Evolutionary conservation across 495 filamentous ascomycete species (phyloP).

Genomic region (Xylaria acuta): DNA sequence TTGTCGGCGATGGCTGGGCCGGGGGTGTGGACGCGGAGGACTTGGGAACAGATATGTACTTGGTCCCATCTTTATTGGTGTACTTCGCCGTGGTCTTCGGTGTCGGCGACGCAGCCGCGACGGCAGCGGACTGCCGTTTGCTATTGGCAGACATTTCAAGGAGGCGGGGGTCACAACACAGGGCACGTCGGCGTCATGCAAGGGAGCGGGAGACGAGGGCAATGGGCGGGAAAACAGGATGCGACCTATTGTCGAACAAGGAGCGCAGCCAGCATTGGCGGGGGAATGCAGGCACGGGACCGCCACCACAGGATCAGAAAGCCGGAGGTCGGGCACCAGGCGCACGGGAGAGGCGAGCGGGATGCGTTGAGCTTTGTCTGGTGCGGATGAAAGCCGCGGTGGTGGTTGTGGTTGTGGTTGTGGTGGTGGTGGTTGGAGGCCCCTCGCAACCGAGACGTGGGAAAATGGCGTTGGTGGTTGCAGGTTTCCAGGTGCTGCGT

Average conservation of each 20-base stretch:
- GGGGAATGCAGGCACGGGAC: conserved; percentile 27
- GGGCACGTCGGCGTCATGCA: conserved; percentile 42
- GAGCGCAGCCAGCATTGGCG: conserved; percentile 28
- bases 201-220: conserved; percentile 27
- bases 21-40: conserved; percentile 57
- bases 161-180: conserved; percentile 34
- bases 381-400: conserved; percentile 9
- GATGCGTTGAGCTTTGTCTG: conserved; percentile 9
- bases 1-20: conserved; percentile 55
- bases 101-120: conserved; percentile 45
- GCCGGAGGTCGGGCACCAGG: not conserved
- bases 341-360: conserved; percentile 1
- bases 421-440: conserved; percentile 8
- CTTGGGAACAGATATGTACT: conserved; percentile 72
- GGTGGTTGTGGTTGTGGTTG: conserved; percentile 5
- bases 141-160: conserved; percentile 60
- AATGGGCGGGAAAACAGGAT: conserved; percentile 17
- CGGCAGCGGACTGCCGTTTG: conserved; percentile 49
- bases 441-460: conserved; percentile 18
- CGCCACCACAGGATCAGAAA: conserved; percentile 22
- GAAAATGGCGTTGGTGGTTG: conserved; percentile 16
- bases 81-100: conserved; percentile 61
- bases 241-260: conserved; percentile 26
- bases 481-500: conserved; percentile 14
- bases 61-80: conserved; percentile 71